Conservation (phyloP, 2,329 filamentous ascomycete species). For the Ophiostoma populinum region DNA sequence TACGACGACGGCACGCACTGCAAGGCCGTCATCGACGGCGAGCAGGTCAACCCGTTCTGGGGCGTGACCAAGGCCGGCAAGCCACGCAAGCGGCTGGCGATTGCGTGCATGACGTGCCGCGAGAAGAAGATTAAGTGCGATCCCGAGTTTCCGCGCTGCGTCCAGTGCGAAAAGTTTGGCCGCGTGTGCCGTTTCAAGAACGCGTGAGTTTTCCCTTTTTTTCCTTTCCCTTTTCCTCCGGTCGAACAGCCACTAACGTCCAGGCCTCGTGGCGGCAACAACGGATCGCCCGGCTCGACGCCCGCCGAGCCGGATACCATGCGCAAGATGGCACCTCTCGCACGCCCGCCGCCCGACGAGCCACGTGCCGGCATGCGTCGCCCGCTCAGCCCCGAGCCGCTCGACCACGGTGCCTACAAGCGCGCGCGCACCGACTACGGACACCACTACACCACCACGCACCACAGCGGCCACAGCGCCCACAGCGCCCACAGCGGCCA, state of each 20-base stretch:
- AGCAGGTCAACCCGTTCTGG: slow-evolving; percentile 80
- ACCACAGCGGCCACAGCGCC: slow-evolving; percentile 16
- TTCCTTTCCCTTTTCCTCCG: slow-evolving; percentile 1
- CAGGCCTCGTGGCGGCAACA: slow-evolving; percentile 41
- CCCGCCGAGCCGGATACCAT: slow-evolving; percentile 31
- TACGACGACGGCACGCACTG: slow-evolving; percentile 75
- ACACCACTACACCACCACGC: slow-evolving; percentile 23
- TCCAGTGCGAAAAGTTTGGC: slow-evolving; percentile 85
- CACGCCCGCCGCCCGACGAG: slow-evolving; percentile 18
- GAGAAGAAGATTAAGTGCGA: slow-evolving; percentile 98
- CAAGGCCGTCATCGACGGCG: slow-evolving; percentile 69
- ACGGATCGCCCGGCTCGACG: slow-evolving; percentile 35
- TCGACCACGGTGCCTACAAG: slow-evolving; percentile 23
- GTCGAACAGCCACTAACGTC: slow-evolving; percentile 2
- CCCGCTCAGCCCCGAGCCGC: slow-evolving; percentile 16
- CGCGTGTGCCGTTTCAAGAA: slow-evolving; percentile 71
- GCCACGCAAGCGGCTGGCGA: slow-evolving; percentile 74
- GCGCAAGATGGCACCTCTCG: slow-evolving; percentile 22
- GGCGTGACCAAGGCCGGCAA: slow-evolving; percentile 89
- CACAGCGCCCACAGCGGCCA: slow-evolving; percentile 3
- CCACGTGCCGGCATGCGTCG: slow-evolving; percentile 10
- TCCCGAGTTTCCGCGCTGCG: slow-evolving; percentile 69
- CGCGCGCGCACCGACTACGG: slow-evolving; percentile 30
- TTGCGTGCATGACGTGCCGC: slow-evolving; percentile 82
- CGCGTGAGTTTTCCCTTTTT: slow-evolving; percentile 50